Evolutionary conservation across 768 basidiomycete genomes (phyloP), one percentile per base, ranked within the genome.

Genomic region (Leccinellum albellum): DNA sequence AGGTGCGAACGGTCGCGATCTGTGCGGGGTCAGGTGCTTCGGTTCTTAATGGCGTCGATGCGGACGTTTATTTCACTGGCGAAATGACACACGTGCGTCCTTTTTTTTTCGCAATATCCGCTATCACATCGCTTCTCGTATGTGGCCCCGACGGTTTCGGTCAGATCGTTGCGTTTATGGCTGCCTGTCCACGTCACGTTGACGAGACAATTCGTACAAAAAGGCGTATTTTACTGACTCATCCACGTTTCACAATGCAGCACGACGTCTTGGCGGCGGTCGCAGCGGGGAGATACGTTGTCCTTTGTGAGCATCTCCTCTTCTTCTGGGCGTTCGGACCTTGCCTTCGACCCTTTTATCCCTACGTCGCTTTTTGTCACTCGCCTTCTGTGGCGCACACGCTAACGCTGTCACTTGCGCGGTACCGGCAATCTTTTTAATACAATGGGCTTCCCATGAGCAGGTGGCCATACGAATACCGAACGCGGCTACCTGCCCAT

Each of bases 401-500:
- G 55, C 57, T 60, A 51, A 63, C 53, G 40, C 51, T 52, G 31
- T 44, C 29, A 33, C 55, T 50, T 42, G n/a, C 48, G 50, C 50
- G 67, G 56, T 54, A 20, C 63, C 65, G 67, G 60, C 32, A 42
- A 44, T 54, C 53, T 44, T 46, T 50, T 50, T 35, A 37, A 63
- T 51, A 55, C 53, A 21, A 59, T 67, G 56, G 61, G 63, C 42
- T 45, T 55, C 60, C 56, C 26, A 37, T 62, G 40, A 42, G 5
- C 40, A 91, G 90, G 89, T 69, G 91, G 91, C 17, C 96, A 98
- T 74, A 89, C 92, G 15, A 94, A 94, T 73, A 95, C 95, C 45
- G 96, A 98, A 75, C 89, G 95, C 31, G 93, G 93, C 0, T 98
- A 92, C 74, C 86, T 98, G 54, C 83, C 86, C 17, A 75, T 83